phyloP scores from a whole-genome alignment of 495 filamentous ascomycete species.

The Lophiotrema nucula region DNA sequence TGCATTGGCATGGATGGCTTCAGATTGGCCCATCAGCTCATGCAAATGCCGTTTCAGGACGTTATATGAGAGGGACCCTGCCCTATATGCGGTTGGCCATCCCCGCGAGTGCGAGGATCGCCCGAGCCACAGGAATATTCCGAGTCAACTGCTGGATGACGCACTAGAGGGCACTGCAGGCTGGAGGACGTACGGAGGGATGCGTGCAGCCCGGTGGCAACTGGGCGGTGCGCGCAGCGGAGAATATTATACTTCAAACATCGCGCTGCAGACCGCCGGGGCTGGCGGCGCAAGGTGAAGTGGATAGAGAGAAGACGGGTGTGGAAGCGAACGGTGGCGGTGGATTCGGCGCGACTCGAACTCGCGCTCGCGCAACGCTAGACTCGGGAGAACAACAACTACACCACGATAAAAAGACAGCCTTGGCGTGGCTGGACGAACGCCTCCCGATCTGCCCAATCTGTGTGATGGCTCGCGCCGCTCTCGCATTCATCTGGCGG shows the following conservation, averaged over 20 bases:
- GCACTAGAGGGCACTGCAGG: conserved; percentile 24
- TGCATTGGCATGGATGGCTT: conserved; percentile 33
- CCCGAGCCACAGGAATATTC: conserved; percentile 34
- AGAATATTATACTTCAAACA: conserved; percentile 23
- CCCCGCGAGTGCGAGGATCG: conserved; percentile 26
- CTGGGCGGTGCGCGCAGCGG: conserved; percentile 18
- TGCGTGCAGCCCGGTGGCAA: conserved; percentile 26
- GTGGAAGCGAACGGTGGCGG: not conserved
- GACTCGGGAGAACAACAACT: conserved; percentile 7
- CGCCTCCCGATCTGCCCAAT: conserved; percentile 12
- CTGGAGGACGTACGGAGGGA: conserved; percentile 21
- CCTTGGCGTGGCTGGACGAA: conserved; percentile 10
- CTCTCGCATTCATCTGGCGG: not conserved
- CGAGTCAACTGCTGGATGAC: conserved; percentile 25
- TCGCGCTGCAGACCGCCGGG: not conserved
- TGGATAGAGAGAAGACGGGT: not conserved
- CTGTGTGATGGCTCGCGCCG: not conserved
- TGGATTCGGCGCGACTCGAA: not conserved
- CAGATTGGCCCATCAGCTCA: conserved; percentile 34
- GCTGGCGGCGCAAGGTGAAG: conserved; percentile 1
- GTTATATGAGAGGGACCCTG: conserved; percentile 15
- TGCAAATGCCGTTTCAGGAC: conserved; percentile 36
- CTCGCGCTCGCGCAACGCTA: not conserved
- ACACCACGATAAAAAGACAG: conserved; percentile 3
- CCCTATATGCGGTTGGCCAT: conserved; percentile 32